Evolutionary conservation across 2,329 filamentous ascomycete genomes (phyloP), one percentile per base, ranked within the genome.

Genomic region (Penicillium psychrosexuale): DNA sequence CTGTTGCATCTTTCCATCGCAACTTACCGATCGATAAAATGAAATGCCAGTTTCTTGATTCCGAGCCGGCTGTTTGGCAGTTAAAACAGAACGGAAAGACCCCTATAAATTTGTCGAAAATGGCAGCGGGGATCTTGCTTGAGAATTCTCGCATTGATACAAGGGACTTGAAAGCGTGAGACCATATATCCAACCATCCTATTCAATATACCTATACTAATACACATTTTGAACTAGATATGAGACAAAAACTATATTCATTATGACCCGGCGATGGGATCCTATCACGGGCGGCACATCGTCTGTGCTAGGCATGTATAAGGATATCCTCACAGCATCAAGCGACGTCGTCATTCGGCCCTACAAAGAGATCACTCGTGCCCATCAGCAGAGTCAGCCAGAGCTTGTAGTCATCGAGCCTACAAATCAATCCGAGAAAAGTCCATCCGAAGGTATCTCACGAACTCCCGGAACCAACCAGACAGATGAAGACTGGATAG

Each of bases 1-100:
- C 77, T 1, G 77, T 73, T 3, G 66, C 72, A 33, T 75, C 69
- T 4, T 81, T 81, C 57, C 77, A 80, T 61, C 72, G 60, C 5
- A 62, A 70, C 30, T 51, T 70, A 3, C 64, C 63, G 0, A 1
- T 61, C 3, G 59, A 61, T 5, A 24, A 47, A 13, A 62, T 69
- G 55, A 50, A 56, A 13, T 71, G 66, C 48, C 36, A 56, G 12
- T 28, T 69, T 3, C 17, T 63, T 1, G 58, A 63, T 3, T 50
- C 60, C 8, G 64, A 64, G 22, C 55, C 69, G 1, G 70, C 72
- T 6, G 59, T 57, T 0, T 74, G 69, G 70, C 31, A 33, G 15
- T n/a, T 54, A 4, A 54, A 45, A n/a, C 43, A 58, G 43, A n/a
- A 36, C 5, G 2, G 15, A 2, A 61, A 53, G 1, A 6, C 15